A percentile compares a stretch with the other conserved stretches of the same genome.
Conservation (phyloP, 1,284 basidiomycete genomes). For the Polyporus tsugae region DNA sequence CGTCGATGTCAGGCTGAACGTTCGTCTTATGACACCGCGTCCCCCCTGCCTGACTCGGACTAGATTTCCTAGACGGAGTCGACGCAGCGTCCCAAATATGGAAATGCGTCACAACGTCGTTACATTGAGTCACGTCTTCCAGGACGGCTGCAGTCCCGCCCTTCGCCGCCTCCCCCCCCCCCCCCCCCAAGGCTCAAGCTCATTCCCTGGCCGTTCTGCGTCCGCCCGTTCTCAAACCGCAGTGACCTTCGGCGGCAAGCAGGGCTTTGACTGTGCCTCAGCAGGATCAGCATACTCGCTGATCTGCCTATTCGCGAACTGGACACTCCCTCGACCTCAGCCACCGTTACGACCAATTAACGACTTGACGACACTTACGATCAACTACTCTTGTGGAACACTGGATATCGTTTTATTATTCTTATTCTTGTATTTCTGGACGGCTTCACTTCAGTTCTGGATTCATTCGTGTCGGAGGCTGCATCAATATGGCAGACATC, state of each 20-base stretch:
- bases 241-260: neutral
- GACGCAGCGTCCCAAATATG: neutral
- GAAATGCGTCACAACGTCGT: neutral
- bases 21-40: neutral
- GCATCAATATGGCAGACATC: conserved; percentile 36
- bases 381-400: neutral
- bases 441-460: neutral
- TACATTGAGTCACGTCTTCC: neutral
- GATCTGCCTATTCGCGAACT: neutral
- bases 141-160: neutral
- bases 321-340: neutral
- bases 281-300: neutral
- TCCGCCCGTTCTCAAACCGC: neutral
- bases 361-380: conserved; percentile 25
- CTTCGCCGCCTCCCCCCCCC: neutral
- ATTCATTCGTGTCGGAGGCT: neutral
- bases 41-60: too few relatives aligned
- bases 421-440: conserved; percentile 1
- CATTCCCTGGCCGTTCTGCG: neutral
- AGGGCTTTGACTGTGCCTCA: neutral
- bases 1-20: neutral
- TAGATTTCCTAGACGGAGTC: neutral
- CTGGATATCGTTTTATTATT: conserved; percentile 3
- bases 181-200: neutral
- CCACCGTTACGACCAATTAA: conserved; percentile 12